These are phyloP conservation scores for Elongisporangium prolatum DNA, from an alignment of 352 stramenopile species.

Conservation along the genomic window DNA sequence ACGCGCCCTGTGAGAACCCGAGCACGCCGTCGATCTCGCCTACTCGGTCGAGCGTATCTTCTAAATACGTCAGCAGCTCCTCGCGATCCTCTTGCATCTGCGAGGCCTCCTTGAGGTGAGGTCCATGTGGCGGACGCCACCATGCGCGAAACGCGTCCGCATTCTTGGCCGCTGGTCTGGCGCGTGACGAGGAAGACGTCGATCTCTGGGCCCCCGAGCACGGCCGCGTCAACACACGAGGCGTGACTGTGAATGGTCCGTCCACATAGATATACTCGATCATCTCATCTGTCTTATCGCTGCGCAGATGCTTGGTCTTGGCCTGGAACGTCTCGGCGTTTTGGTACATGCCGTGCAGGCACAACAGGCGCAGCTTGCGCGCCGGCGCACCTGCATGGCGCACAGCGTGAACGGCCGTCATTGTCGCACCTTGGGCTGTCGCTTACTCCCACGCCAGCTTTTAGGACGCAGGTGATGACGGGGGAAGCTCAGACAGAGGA, in stretches of 20 bases:
- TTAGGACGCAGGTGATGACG: neutral
- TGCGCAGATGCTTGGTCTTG: conserved; percentile 65
- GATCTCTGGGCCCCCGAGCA: neutral
- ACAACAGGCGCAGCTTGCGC: conserved; percentile 63
- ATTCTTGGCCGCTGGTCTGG: conserved; percentile 30
- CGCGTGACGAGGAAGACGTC: neutral
- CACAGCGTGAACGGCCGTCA: neutral
- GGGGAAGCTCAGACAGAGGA: too few species aligned
- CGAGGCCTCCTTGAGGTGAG: conserved; percentile 37
- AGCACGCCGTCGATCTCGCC: conserved; percentile 71
- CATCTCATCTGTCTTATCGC: conserved; percentile 13
- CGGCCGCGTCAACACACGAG: conserved; percentile 49
- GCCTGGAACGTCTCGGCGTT: conserved; percentile 53
- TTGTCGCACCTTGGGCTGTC: neutral
- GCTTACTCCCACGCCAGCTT: neutral
- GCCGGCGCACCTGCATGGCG: neutral
- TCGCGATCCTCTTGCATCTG: conserved; percentile 49
- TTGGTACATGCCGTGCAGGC: conserved; percentile 86
- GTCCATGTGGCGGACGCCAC: conserved; percentile 50
- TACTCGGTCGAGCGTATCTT: conserved; percentile 44
- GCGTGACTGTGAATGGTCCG: conserved; percentile 66
- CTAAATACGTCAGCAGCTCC: conserved; percentile 54
- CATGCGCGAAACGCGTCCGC: conserved; percentile 67
- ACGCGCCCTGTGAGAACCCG: conserved; percentile 82
- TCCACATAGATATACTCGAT: conserved; percentile 74